phyloP scores from a whole-genome alignment of 371 early-diverging fungal genomes.

The Apophysomyces variabilis region DNA sequence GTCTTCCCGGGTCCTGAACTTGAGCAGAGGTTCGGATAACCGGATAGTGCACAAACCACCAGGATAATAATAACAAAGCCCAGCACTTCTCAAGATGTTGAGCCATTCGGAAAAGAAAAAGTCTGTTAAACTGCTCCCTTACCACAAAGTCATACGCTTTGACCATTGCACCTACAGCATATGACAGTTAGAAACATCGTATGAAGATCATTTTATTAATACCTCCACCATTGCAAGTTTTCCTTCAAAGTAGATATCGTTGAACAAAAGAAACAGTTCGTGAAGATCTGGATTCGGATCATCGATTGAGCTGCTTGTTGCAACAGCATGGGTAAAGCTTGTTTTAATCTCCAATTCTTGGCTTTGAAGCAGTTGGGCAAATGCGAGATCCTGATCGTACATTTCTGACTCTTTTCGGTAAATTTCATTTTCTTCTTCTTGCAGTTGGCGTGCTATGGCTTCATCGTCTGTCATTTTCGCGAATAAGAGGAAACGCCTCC shows the following conservation, averaged over 20 bases:
- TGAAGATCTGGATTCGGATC: slow-evolving; percentile 55
- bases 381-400: slow-evolving; percentile 18
- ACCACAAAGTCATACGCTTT: slow-evolving; percentile 62
- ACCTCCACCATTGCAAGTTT: slow-evolving; percentile 61
- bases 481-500: no score
- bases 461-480: slow-evolving; percentile 25
- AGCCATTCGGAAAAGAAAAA: neutral
- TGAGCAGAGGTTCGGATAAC: slow-evolving; percentile 68
- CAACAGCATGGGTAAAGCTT: slow-evolving; percentile 1
- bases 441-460: slow-evolving; percentile 41
- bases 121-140: slow-evolving; percentile 14
- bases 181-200: neutral
- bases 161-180: slow-evolving; percentile 52
- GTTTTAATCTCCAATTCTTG: slow-evolving; percentile 16
- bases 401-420: slow-evolving; percentile 8
- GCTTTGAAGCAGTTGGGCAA: slow-evolving; percentile 23
- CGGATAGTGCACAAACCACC: slow-evolving; percentile 56
- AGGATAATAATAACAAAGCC: slow-evolving; percentile 44
- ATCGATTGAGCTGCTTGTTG: slow-evolving; percentile 1
- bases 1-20: slow-evolving; percentile 63
- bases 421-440: slow-evolving; percentile 34
- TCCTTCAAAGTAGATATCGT: slow-evolving; percentile 59
- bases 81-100: slow-evolving; percentile 35
- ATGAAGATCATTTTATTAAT: neutral
- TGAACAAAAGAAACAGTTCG: slow-evolving; percentile 57